phyloP scores from a whole-genome alignment of 768 basidiomycete species.

The Paxillus involutus region DNA sequence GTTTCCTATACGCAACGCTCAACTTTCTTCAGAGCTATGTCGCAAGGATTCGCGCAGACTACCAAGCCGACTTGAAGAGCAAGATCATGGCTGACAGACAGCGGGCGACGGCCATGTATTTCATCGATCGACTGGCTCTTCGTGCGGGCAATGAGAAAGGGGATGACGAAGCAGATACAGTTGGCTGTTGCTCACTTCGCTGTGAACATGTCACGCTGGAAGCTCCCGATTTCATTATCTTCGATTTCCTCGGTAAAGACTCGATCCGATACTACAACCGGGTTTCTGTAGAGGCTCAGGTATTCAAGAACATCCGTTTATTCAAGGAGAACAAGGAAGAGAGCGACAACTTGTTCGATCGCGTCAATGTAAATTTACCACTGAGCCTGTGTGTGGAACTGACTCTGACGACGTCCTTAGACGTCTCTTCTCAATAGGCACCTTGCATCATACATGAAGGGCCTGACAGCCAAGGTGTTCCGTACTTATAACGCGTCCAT shows the following conservation, averaged over 20 bases:
- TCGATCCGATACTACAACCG: constrained; percentile 96
- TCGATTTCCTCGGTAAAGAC: constrained; percentile 99
- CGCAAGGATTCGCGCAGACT: constrained; percentile 87
- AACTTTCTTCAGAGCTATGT: constrained; percentile 69
- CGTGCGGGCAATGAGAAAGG: constrained; percentile 99
- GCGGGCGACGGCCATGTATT: constrained; percentile 98
- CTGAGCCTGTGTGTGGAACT: constrained; percentile 11
- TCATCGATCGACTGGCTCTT: constrained; percentile 95
- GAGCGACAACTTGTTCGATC: constrained; percentile 90
- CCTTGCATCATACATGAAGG: constrained; percentile 91
- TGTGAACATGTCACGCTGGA: constrained; percentile 95
- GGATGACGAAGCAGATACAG: constrained; percentile 98
- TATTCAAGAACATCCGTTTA: constrained; percentile 97
- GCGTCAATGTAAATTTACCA: constrained; percentile 65
- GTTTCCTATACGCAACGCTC: neutral
- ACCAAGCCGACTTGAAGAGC: constrained; percentile 76
- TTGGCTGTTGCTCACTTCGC: constrained; percentile 96
- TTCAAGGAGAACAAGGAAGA: constrained; percentile 94
- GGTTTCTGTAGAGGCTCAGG: constrained; percentile 84
- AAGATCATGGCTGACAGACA: constrained; percentile 96
- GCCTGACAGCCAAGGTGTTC: constrained; percentile 98
- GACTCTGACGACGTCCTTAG: constrained; percentile 39
- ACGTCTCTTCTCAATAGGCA: constrained; percentile 89
- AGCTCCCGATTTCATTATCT: constrained; percentile 82
- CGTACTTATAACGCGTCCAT: constrained; percentile 99